Base-by-base conservation (phyloP, 352 stramenopile genomes). In the Phytophthora pini region DNA sequence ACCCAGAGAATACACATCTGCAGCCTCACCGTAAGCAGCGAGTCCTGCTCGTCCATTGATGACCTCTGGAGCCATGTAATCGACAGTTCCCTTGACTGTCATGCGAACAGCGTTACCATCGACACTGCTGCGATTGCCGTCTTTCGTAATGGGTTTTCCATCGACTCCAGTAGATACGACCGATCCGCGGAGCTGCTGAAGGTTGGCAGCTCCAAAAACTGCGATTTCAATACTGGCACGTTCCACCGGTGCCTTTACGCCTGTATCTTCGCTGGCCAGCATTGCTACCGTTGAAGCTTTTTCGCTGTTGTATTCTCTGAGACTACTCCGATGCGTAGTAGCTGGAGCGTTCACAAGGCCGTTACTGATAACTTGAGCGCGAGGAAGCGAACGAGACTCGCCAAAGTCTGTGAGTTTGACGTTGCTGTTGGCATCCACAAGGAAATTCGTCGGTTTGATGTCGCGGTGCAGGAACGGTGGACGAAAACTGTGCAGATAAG, bases 21-120 rank as follows among this genome's bases (percentile, higher is more conserved):
- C 83, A 3, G 77, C 77, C 57, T 93, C 82, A 1, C 72, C 78
- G 56, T 94, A 93, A 7, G 58, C 63, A 20, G 76, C 79, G 17
- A 79, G 49, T 9, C 79, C 81, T 26, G 70, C 77, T 4, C 78
- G 68, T 22, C 79, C 80, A 38, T 87, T 84, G 56, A 94, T 89
- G n/a, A 94, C 65, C 56, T 94, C 85, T 0, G 85, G 85, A 11
- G 85, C 84, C 84, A 92, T 94, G 79, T 90, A 92, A 48, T 84
- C 76, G 9, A 94, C 80, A 1, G 84, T 93, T 0, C 84, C 85
- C 20, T 88, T 82, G 11, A 92, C 83, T 5, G 70, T 82, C 74
- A 88, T 90, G 13, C 58, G 59, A 11, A 77, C 56, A 7, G 59
- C 56, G 11, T 65, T 70, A 36, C 47, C 46, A 26, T 77, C 70